Evolutionary conservation across 2,329 filamentous ascomycete species (phyloP).

Genomic region (Pyricularia grisea): DNA sequence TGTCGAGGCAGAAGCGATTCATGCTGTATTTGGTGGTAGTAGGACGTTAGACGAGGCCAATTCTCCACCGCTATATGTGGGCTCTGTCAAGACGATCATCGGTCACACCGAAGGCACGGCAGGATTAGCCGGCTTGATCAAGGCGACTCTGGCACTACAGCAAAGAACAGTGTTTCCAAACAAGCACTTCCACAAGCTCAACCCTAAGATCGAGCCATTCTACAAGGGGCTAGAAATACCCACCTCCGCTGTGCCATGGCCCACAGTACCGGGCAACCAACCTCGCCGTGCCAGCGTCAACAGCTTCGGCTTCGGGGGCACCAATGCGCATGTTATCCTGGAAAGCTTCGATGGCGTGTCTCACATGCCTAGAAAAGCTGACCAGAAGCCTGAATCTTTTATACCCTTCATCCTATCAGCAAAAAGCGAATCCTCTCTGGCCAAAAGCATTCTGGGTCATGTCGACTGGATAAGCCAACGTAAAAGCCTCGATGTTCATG

Average conservation of each 20-base stretch:
- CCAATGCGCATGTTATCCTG: conserved; percentile 17
- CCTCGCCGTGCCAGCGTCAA: conserved; percentile 11
- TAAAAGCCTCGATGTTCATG: no score
- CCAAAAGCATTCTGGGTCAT: no score
- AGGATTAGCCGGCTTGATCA: conserved; percentile 22
- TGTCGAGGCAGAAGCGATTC: conserved; percentile 34
- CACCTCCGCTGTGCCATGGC: not conserved
- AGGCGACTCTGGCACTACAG: conserved; percentile 19
- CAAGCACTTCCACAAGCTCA: conserved; percentile 16
- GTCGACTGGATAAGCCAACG: no score
- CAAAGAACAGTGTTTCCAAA: conserved; percentile 26
- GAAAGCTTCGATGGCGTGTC: not conserved
- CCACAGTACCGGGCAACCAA: not conserved
- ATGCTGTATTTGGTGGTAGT: conserved; percentile 1
- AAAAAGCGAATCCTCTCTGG: no score
- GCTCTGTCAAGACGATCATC: conserved; percentile 27
- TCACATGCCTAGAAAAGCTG: not conserved
- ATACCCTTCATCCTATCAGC: no score
- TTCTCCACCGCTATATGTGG: conserved; percentile 17
- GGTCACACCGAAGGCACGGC: no score
- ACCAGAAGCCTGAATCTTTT: no score
- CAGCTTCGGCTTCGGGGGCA: conserved; percentile 18
- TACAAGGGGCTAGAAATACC: conserved; percentile 16
- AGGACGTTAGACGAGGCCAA: no score
- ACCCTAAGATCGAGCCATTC: conserved; percentile 15